These are phyloP conservation scores for Seiridium unicorne DNA, from an alignment of 2,329 filamentous ascomycete species.

Conservation along the genomic window DNA sequence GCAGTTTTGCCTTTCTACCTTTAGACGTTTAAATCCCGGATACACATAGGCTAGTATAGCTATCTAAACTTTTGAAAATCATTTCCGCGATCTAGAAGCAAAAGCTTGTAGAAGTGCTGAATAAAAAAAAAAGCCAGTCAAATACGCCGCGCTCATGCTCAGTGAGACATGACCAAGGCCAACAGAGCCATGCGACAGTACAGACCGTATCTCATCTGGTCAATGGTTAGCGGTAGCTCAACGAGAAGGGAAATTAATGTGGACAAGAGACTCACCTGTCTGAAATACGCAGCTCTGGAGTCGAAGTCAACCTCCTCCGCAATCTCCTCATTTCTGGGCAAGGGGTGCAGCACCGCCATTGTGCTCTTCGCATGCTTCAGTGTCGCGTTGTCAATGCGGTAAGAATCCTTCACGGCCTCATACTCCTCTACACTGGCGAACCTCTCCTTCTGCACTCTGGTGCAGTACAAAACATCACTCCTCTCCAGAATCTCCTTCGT, in stretches of 20 bases:
- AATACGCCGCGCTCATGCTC: conserved; percentile 6
- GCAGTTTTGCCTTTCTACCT: conserved; percentile 26
- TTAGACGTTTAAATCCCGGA: conserved; percentile 15
- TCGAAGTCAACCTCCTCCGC: conserved; percentile 97
- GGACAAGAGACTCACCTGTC: conserved; percentile 74
- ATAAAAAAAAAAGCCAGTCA: conserved; percentile 1
- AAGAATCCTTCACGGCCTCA: conserved; percentile 82
- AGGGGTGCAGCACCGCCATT: conserved; percentile 93
- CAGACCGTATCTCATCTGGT: conserved; percentile 92
- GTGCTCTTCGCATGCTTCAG: conserved; percentile 88
- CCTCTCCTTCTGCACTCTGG: conserved; percentile 92
- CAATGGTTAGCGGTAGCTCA: conserved; percentile 36
- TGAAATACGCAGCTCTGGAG: conserved; percentile 93
- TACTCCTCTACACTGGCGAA: conserved; percentile 81
- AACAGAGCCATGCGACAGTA: conserved; percentile 98
- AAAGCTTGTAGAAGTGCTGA: conserved; percentile 9
- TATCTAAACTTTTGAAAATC: conserved; percentile 17
- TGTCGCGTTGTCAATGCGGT: conserved; percentile 86
- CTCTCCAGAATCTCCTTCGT: conserved; percentile 83
- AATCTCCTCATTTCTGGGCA: conserved; percentile 92
- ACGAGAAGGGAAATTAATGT: not conserved
- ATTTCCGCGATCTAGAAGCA: conserved; percentile 5
- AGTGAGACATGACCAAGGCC: conserved; percentile 77
- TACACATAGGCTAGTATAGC: conserved; percentile 13
- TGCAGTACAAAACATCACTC: conserved; percentile 95